Evolutionary conservation across 2,329 filamentous ascomycete genomes (phyloP), one percentile per base, ranked within the genome.

Genomic region (Alternaria sp.): DNA sequence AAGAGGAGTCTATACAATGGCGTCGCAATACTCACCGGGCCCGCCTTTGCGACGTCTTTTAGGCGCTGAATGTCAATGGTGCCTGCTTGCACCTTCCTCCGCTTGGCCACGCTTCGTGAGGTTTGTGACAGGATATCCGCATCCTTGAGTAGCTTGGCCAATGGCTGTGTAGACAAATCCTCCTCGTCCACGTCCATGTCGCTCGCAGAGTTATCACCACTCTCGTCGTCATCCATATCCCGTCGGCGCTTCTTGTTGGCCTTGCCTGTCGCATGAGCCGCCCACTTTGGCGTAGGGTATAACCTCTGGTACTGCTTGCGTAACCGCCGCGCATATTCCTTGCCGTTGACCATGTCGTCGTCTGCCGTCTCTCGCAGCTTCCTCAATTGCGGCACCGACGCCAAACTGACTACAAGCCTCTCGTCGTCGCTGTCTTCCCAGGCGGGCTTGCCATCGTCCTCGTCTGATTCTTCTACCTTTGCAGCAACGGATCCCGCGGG

Each of bases 391-490:
- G 89, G 87, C 47, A 90, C 89, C 25, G 88, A 87, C 4, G 93
- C 91, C 43, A 99, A 86, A 13, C 95, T 98, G 52, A 99, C 86
- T 7, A 89, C 88, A 66, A 97, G 83, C 57, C 92, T 88, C 76
- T 98, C 96, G 76, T 99, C 96, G 73, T 99, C 96, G 79, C 94
- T 98, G 78, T 99, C 96, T 70, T 94, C 89, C 96, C 96, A 99
- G 1, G 89, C 92, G 3, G 90, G 86, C 19, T 84, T 83, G 40
- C 78, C 78, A 5, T 73, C 71, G 23, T 79, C 69, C 17, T 79
- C 77, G 19, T 81, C 80, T 32, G 78, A 80, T 30, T 81, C 81
- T 1, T 61, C 70, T 21, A 79, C 76, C 21, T 83, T 79, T 2
- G 77, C 76, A 36, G 81, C 79, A 5, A 78, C 75, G 19, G 80